phyloP scores from a whole-genome alignment of 208 protist genomes.

The Leishmania tarentolae region DNA sequence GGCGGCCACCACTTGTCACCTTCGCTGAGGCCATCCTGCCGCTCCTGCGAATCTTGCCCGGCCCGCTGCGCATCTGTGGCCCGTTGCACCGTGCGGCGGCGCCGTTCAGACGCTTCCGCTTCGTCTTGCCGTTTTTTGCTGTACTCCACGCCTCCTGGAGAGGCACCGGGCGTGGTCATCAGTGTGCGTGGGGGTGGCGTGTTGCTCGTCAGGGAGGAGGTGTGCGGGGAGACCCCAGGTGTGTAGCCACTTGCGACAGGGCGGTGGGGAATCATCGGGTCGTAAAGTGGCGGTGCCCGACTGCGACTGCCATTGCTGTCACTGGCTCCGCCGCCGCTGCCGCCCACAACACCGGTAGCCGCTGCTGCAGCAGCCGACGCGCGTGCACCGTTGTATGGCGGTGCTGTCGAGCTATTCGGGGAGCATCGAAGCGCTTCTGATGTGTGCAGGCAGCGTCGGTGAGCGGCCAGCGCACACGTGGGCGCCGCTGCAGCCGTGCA shows the following conservation, averaged over 20 bases:
- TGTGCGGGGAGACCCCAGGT: conserved; percentile 29
- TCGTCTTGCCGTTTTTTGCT: conserved; percentile 43
- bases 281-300: conserved; percentile 21
- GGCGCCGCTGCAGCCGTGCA: conserved; percentile 3
- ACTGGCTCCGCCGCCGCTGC: neutral
- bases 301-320: conserved; percentile 1
- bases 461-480: neutral
- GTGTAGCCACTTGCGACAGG: conserved; percentile 11
- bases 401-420: neutral
- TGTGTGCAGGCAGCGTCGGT: conserved; percentile 6
- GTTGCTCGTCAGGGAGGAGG: conserved; percentile 27
- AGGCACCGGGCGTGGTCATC: conserved; percentile 73
- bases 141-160: conserved; percentile 82
- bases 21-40: conserved; percentile 33
- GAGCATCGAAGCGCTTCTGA: neutral
- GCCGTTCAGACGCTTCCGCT: conserved; percentile 42
- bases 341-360: neutral
- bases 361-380: conserved; percentile 1
- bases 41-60: conserved; percentile 47
- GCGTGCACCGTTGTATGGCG: neutral
- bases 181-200: conserved; percentile 40
- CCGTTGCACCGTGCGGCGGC: conserved; percentile 58
- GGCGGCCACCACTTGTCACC: conserved; percentile 65
- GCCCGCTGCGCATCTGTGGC: conserved; percentile 69
- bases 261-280: conserved; percentile 2